Conservation (phyloP, 805 yeast species). For the Alloascoidea africana region DNA sequence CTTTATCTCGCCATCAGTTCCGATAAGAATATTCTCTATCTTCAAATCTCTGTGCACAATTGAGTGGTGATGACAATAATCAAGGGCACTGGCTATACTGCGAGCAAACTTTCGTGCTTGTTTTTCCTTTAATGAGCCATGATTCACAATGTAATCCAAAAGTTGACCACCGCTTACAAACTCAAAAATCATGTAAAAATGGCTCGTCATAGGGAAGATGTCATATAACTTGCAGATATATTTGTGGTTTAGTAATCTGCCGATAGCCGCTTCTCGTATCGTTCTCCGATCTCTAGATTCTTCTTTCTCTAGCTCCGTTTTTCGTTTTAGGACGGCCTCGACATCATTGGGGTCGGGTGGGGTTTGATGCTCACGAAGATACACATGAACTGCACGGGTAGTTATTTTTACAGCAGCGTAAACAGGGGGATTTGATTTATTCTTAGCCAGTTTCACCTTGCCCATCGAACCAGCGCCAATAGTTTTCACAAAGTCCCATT, state of each 20-base stretch:
- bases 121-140: conserved; percentile 85
- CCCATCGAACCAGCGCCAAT: conserved; percentile 99
- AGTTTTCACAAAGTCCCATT: conserved; percentile 91
- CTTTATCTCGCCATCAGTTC: conserved; percentile 85
- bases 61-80: conserved; percentile 85
- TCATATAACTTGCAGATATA: conserved; percentile 85
- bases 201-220: conserved; percentile 92
- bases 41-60: conserved; percentile 95
- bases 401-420: conserved; percentile 86
- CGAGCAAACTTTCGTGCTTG: conserved; percentile 92
- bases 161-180: conserved; percentile 95
- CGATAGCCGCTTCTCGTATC: conserved; percentile 88
- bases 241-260: conserved; percentile 80
- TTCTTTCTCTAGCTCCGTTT: conserved; percentile 24
- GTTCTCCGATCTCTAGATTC: conserved; percentile 85
- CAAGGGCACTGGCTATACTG: conserved; percentile 86
- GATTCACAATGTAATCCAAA: conserved; percentile 93
- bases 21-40: conserved; percentile 91
- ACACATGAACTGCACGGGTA: conserved; percentile 47
- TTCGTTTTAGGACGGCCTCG: background rate
- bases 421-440: conserved; percentile 51
- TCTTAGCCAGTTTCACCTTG: conserved; percentile 87
- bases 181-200: conserved; percentile 92
- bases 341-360: background rate
- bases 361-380: background rate